phyloP scores from a whole-genome alignment of 768 basidiomycete genomes.

The Rhizopogon vinicolor region DNA sequence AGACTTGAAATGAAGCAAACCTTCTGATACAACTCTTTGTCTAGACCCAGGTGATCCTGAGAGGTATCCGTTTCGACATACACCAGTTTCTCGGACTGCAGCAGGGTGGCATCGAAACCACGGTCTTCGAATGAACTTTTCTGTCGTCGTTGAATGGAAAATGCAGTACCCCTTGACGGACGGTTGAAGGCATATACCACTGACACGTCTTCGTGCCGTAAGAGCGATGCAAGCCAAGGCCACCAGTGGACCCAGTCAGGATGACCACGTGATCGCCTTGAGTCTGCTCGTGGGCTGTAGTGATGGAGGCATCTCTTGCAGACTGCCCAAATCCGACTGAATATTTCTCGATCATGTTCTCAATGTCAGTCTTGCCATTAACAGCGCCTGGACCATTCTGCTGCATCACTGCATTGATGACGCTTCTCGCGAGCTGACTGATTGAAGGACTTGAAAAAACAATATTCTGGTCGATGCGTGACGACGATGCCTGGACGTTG shows the following conservation, averaged over 20 bases:
- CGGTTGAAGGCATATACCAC: constrained; percentile 28
- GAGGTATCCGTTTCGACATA: no score
- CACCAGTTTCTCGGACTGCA: no score
- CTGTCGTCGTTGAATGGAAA: no score
- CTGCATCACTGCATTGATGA: no score
- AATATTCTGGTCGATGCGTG: neutral
- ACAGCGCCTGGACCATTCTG: no score
- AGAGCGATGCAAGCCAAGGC: constrained; percentile 26
- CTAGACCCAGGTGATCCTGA: no score
- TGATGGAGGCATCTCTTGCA: neutral
- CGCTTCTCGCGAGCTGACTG: no score
- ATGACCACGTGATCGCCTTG: constrained; percentile 19
- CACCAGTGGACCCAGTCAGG: constrained; percentile 37
- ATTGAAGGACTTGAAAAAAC: neutral
- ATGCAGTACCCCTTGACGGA: neutral
- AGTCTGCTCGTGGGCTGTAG: neutral
- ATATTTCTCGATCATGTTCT: constrained; percentile 34
- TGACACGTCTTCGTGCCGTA: constrained; percentile 12
- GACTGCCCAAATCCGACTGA: constrained; percentile 7
- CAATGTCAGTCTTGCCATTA: no score
- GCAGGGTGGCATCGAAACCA: no score
- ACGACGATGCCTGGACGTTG: neutral
- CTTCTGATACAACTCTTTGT: no score
- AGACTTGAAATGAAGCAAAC: no score
- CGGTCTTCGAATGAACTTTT: no score